These are phyloP conservation scores for Begonia fuchsioides DNA, from an alignment of 306 rosid genomes.

Conservation along the genomic window DNA sequence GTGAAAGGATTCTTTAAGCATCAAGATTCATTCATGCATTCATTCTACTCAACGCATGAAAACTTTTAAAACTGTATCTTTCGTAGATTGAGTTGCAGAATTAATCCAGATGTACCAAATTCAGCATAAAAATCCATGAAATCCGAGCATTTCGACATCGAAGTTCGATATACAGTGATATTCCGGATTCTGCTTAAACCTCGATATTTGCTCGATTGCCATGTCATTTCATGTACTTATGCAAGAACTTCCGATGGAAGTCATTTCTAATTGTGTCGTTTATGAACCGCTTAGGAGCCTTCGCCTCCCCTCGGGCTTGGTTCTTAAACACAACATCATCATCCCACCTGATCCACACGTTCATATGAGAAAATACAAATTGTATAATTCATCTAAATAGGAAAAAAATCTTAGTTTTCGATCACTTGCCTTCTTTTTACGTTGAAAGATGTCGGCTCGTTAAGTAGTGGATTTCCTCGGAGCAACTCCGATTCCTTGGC, in stretches of 20 bases:
- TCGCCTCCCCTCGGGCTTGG: conserved; percentile 87
- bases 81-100: too few species aligned
- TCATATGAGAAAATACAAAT: not conserved
- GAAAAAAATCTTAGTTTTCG: not conserved
- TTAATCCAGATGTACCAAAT: too few species aligned
- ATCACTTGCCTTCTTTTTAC: conserved; percentile 63
- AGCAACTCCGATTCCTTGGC: conserved; percentile 77
- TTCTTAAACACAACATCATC: conserved; percentile 90
- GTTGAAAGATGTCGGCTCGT: conserved; percentile 50
- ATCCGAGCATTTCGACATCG: too few species aligned
- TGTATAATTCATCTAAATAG: not conserved
- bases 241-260: conserved; percentile 86
- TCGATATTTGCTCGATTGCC: not conserved
- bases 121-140: too few species aligned
- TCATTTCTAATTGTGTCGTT: conserved; percentile 90
- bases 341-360: conserved; percentile 46
- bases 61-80: too few species aligned
- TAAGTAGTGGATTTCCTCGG: conserved; percentile 71
- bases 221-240: conserved; percentile 70
- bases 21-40: too few species aligned
- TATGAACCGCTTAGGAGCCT: conserved; percentile 75
- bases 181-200: not conserved
- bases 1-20: too few species aligned
- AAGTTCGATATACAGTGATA: too few species aligned
- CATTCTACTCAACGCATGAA: too few species aligned